Base-by-base conservation (phyloP, 371 early-diverging fungal genomes). In the Nematocida displodere region DNA sequence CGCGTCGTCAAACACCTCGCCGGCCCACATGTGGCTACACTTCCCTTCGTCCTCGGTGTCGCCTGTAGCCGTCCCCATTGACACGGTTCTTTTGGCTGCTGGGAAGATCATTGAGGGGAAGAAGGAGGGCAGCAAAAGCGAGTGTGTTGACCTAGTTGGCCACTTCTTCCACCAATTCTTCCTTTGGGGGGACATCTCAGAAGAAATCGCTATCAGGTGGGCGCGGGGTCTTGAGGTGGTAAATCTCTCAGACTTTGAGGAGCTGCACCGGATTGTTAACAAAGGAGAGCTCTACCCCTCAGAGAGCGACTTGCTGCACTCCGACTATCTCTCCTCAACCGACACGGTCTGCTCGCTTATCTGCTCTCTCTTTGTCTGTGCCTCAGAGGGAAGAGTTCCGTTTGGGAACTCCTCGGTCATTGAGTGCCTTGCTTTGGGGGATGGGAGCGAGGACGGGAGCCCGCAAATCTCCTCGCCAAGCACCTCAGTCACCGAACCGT, bases 91-190 rank as follows among this genome's bases (percentile, higher is more conserved):
- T 7, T 15, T 4, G 15, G 24, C 77, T 13, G 75, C 75, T 1
- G 46, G 61, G 13, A 7, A 42, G 26, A 29, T 71, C 15, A 29
- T 71, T 31, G 4, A 26, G 13, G 54, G 61, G 28, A 39, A 71
- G 36, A 1, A 4, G 26, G 15, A 44, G 31, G 63, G 50, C 1
- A 24, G 20, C 36, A 66, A 48, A 48, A 62, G 61, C 28, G 28
- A 34, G n/a, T 39, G 61, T 4, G 59, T 71, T 5, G 17, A 1
- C 17, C 50, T 71, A 13, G 59, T 46, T 15, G 63, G 62, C 1
- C 50, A 71, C 63, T 71, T 56, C 36, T 71, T 71, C 42, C 40
- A 37, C 31, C n/a, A 22, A 15, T 71, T 71, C 52, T 62, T 71
- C 29, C 11, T 15, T 37, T 71, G 75, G 75, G 39, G 34, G 1